These are phyloP conservation scores for Pascua sp. DNA, from an alignment of 1,284 basidiomycete species.

Conservation along the genomic window DNA sequence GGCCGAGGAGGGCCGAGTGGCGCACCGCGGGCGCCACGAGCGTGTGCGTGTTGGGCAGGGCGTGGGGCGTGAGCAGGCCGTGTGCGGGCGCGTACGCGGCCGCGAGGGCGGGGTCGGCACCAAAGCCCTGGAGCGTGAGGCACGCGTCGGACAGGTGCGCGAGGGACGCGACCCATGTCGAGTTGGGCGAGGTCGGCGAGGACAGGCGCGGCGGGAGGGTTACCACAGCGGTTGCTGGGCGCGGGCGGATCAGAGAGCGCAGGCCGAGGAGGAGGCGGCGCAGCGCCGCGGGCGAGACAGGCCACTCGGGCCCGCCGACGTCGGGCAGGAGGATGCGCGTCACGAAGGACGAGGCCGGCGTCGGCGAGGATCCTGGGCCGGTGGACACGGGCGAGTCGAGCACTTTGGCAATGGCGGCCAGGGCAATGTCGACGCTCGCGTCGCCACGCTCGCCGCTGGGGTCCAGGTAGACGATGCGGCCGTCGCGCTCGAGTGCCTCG, in stretches of 20 bases:
- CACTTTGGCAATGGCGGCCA: background rate
- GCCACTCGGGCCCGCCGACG: conserved; percentile 70
- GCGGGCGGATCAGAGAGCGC: conserved; percentile 58
- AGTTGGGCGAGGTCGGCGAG: background rate
- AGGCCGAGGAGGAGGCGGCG: conserved; percentile 66
- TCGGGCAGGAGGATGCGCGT: conserved; percentile 55
- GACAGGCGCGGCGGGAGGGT: conserved; percentile 56
- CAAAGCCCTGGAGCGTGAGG: conserved; percentile 72
- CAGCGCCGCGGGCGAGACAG: conserved; percentile 56
- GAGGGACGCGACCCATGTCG: conserved; percentile 66
- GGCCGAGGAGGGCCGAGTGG: conserved; percentile 70
- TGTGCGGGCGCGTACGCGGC: conserved; percentile 74
- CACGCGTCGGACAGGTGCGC: conserved; percentile 73
- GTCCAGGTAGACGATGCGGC: conserved; percentile 1
- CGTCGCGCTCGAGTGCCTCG: conserved; percentile 7
- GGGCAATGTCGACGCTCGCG: background rate
- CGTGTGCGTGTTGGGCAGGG: conserved; percentile 66
- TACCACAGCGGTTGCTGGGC: conserved; percentile 62
- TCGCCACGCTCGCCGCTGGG: background rate
- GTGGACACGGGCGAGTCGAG: background rate
- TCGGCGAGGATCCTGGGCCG: background rate
- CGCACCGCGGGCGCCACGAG: conserved; percentile 69
- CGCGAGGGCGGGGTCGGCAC: conserved; percentile 50
- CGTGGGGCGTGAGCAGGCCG: conserved; percentile 71
- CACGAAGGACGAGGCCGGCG: background rate